Conservation (phyloP, 306 rosid species). For the Quercus robur region DNA sequence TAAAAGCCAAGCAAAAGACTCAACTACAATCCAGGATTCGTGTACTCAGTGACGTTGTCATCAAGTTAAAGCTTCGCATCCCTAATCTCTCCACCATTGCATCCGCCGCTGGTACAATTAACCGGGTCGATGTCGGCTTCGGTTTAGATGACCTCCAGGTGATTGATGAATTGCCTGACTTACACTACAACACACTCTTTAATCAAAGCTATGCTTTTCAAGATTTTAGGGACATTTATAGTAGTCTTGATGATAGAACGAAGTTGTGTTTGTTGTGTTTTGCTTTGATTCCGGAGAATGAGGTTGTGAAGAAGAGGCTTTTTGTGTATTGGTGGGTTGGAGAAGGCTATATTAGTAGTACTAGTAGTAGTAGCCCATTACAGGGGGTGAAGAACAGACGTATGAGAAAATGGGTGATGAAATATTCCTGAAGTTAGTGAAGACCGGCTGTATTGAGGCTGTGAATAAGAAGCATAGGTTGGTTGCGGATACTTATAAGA, state of each 20-base stretch:
- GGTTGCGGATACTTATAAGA: neutral
- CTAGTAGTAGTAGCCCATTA: neutral
- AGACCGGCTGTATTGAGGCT: conserved; percentile 23
- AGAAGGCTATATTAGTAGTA: conserved; percentile 6
- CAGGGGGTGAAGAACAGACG: neutral
- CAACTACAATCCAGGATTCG: neutral
- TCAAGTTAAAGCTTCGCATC: neutral
- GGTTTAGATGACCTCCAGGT: too few relatives aligned
- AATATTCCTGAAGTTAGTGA: conserved; percentile 1
- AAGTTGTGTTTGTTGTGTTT: conserved; percentile 26
- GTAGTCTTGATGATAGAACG: neutral
- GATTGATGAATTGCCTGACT: neutral
- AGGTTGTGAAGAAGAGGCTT: conserved; percentile 23
- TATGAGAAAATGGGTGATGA: neutral
- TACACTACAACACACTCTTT: neutral
- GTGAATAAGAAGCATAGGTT: neutral
- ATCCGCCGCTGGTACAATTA: too few relatives aligned
- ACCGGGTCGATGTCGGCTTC: too few relatives aligned
- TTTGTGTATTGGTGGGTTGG: conserved; percentile 36
- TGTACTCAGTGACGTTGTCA: neutral
- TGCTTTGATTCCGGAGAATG: conserved; percentile 20
- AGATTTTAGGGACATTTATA: conserved; percentile 10
- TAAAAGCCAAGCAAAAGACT: too few relatives aligned
- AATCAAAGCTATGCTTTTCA: neutral
- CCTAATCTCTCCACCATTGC: too few relatives aligned